Percentiles rank a stretch among this genome's conserved stretches.
Evolutionary conservation across 768 basidiomycete species (phyloP).

Genomic region (Chiua virens): DNA sequence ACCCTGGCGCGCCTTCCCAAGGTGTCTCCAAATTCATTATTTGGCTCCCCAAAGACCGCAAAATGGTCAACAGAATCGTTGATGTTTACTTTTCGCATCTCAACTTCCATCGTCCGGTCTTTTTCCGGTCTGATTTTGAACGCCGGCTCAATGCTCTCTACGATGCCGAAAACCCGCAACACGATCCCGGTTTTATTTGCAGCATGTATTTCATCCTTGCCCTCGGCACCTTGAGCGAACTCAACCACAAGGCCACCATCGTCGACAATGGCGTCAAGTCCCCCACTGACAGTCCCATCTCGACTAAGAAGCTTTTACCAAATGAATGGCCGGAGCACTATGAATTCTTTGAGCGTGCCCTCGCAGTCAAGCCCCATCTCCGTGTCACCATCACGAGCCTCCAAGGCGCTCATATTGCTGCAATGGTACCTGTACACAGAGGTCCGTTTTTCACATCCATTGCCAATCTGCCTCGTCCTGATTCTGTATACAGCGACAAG

Average conservation of each 20-base stretch:
- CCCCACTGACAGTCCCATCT: conserved; percentile 32
- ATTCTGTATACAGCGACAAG: conserved; percentile 62
- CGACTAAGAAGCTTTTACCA: conserved; percentile 59
- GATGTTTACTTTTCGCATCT: conserved; percentile 75
- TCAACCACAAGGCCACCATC: conserved; percentile 67
- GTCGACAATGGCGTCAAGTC: conserved; percentile 46
- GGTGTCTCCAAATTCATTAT: conserved; percentile 38
- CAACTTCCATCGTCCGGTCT: conserved; percentile 79
- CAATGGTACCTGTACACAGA: conserved; percentile 92
- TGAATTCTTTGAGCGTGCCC: conserved; percentile 80
- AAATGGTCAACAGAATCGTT: conserved; percentile 59
- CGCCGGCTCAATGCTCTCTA: conserved; percentile 66
- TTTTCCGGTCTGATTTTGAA: conserved; percentile 67
- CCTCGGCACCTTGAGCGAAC: conserved; percentile 78
- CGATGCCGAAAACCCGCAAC: conserved; percentile 46
- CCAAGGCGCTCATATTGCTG: conserved; percentile 77
- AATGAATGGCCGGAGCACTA: conserved; percentile 75
- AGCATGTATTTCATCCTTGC: conserved; percentile 76
- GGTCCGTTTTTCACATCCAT: conserved; percentile 40
- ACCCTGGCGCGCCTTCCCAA: conserved; percentile 20
- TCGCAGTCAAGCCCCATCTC: conserved; percentile 77
- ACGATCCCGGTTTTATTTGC: conserved; percentile 80
- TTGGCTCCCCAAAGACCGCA: conserved; percentile 78
- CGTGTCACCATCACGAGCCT: conserved; percentile 80
- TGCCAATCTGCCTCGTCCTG: conserved; percentile 2